Conservation (phyloP, 1,284 basidiomycete genomes). For the Trichosporon sp. region DNA sequence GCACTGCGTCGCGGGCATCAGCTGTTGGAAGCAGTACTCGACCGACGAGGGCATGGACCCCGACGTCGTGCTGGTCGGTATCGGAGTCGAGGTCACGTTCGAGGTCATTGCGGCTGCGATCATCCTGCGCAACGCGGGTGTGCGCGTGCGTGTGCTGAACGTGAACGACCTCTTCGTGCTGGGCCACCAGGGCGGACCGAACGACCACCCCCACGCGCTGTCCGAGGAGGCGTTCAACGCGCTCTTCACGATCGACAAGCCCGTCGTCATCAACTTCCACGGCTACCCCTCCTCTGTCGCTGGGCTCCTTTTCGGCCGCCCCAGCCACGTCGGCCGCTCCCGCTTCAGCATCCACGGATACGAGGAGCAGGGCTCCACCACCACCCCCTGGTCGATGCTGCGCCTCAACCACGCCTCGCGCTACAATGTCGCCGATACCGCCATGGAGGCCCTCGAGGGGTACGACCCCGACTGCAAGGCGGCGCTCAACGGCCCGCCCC, state of each 20-base stretch:
- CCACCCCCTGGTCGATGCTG: slow-evolving; percentile 61
- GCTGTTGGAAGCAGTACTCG: slow-evolving; percentile 59
- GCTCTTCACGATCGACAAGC: slow-evolving; percentile 71
- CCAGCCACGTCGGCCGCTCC: slow-evolving; percentile 51
- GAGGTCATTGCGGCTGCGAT: slow-evolving; percentile 67
- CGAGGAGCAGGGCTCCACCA: slow-evolving; percentile 59
- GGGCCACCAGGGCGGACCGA: slow-evolving; percentile 60
- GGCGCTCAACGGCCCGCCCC: slow-evolving; percentile 51
- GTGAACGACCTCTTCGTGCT: slow-evolving; percentile 60
- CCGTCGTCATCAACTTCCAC: slow-evolving; percentile 81
- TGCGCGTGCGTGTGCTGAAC: slow-evolving; percentile 72
- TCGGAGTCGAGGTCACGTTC: slow-evolving; percentile 59
- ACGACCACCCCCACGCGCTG: slow-evolving; percentile 64
- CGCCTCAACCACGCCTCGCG: slow-evolving; percentile 58
- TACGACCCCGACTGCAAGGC: slow-evolving; percentile 48
- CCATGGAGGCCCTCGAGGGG: slow-evolving; percentile 51
- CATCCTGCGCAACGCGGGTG: slow-evolving; percentile 70
- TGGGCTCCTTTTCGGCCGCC: slow-evolving; percentile 54
- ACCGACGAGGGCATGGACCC: slow-evolving; percentile 59
- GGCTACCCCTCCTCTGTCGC: slow-evolving; percentile 59
- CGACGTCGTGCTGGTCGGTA: slow-evolving; percentile 60
- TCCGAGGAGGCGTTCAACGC: slow-evolving; percentile 66
- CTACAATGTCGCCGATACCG: slow-evolving; percentile 57
- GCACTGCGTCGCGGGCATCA: slow-evolving; percentile 74
- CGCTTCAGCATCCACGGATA: slow-evolving; percentile 57